Percentiles rank a stretch among this genome's conserved stretches.
phyloP scores from a whole-genome alignment of 2,329 filamentous ascomycete genomes.

The Aspergillus sp. region DNA sequence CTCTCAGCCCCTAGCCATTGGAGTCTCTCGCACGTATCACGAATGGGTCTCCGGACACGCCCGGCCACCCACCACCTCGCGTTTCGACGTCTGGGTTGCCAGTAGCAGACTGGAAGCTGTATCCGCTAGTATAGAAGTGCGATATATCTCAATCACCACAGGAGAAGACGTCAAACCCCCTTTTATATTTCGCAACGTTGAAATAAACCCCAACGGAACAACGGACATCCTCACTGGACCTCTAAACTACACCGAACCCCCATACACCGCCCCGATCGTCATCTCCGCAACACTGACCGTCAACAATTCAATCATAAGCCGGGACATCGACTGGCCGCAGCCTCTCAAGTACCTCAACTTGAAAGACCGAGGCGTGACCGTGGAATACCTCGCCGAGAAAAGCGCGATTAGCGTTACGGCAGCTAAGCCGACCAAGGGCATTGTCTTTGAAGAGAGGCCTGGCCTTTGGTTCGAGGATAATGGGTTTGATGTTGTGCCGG shows the following conservation, averaged over 20 bases:
- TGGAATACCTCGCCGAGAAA: conserved; percentile 25
- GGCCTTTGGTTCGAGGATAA: conserved; percentile 60
- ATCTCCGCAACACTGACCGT: conserved; percentile 58
- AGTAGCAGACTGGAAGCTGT: conserved; percentile 47
- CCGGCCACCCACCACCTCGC: conserved; percentile 56
- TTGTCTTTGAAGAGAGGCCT: conserved; percentile 63
- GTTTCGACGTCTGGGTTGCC: conserved; percentile 61
- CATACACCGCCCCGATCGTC: conserved; percentile 56
- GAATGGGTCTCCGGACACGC: conserved; percentile 65
- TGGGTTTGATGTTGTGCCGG: conserved; percentile 61
- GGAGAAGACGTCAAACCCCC: conserved; percentile 57
- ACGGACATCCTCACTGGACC: conserved; percentile 56
- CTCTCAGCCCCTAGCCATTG: conserved; percentile 60
- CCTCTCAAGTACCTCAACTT: conserved; percentile 64
- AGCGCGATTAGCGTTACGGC: conserved; percentile 37
- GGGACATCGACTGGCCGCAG: conserved; percentile 65
- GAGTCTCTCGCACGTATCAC: conserved; percentile 60
- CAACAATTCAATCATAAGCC: conserved; percentile 53
- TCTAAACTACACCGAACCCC: conserved; percentile 51
- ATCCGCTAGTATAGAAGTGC: conserved; percentile 41
- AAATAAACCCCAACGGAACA: conserved; percentile 58
- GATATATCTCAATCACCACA: conserved; percentile 59
- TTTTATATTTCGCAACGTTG: conserved; percentile 50
- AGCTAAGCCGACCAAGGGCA: conserved; percentile 59
- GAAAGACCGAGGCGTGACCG: conserved; percentile 54